Evolutionary conservation across 2,329 filamentous ascomycete species (phyloP), one percentile per base, ranked within the genome.

Genomic region (Colletotrichum lupini): DNA sequence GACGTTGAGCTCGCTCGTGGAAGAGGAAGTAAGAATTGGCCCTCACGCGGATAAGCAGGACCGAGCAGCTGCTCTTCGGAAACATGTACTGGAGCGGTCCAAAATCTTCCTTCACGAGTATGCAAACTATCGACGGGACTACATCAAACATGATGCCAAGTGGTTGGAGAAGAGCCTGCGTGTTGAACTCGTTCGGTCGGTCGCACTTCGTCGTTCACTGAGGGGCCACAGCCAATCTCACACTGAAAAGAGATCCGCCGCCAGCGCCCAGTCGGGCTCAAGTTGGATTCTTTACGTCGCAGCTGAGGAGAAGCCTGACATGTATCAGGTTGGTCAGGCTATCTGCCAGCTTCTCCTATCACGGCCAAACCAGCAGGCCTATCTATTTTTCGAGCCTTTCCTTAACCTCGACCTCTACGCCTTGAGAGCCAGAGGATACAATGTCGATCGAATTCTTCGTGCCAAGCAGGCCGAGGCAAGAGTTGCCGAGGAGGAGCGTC

Each of bases 291-390:
- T 98, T n/a, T 97, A 93, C 79, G 91, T 98, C 49, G 92, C 93
- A 4, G 89, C 92, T 11, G 89, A 87, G 35, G 82, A 87, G 1
- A 90, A 90, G 72, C 93, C 91, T 35, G 95, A 98, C 79, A 90
- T 97, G 80, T 98, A 97, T 80, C 95, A 99, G 83, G 92, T 99
- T 76, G 97, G 95, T 70, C 93, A 95, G 77, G 94, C 94, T 30
- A 87, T 99, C 59, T 95, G 96, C 75, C 91, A 93, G 78, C 85
- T 97, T 65, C 87, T 99, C 49, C 87, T 99, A 60, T 90, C 91
- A 65, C 90, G 95, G 26, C 95, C 96, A 8, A 96, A 94, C 76
- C 94, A 97, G 78, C 94, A 97, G 79, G 95, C 96, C 2, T 95
- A 94, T 67, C 89, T 98, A 68, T 96, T 97, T 67, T 91, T 99